A percentile compares a stretch with the other conserved stretches of the same genome.
Conservation (phyloP, 83 land plant genomes). For the Diphasiastrum complanatum region DNA sequence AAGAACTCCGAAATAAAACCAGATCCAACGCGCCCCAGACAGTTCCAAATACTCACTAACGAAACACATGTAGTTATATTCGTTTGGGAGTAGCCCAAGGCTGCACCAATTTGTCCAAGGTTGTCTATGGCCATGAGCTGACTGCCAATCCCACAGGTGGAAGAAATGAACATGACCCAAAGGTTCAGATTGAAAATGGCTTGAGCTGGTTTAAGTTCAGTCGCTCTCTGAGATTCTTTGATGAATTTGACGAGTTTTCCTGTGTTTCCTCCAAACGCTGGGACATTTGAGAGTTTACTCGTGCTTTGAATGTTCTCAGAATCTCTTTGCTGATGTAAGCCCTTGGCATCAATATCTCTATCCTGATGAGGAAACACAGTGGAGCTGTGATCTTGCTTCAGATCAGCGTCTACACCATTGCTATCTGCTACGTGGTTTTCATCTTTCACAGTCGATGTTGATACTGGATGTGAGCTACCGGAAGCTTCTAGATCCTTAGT, state of each 20-base stretch:
- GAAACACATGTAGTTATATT: conserved; percentile 49
- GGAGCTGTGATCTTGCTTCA: too few species aligned
- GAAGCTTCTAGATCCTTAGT: too few species aligned
- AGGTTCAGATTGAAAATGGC: conserved; percentile 43
- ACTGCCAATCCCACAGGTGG: conserved; percentile 58
- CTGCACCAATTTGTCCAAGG: conserved; percentile 60
- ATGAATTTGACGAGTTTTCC: not conserved
- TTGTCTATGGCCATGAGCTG: conserved; percentile 64
- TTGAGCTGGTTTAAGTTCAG: conserved; percentile 37
- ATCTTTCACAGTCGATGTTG: too few species aligned
- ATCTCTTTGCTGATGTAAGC: too few species aligned
- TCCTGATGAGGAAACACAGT: too few species aligned
- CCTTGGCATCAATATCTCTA: too few species aligned
- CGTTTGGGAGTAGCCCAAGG: conserved; percentile 47
- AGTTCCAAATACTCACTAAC: conserved; percentile 71
- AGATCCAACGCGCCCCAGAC: conserved; percentile 58
- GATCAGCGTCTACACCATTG: too few species aligned
- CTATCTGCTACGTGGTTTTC: too few species aligned
- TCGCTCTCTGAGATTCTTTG: conserved; percentile 30
- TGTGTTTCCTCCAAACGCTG: not conserved
- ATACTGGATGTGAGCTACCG: too few species aligned
- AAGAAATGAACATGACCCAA: conserved; percentile 54
- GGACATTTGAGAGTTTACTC: too few species aligned
- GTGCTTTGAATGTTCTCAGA: too few species aligned
- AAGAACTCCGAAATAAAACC: conserved; percentile 55